Percentiles rank a stretch among this genome's conserved stretches.
These are phyloP conservation scores for Balakata baccata DNA, from an alignment of 345 rosid genomes.

Conservation along the genomic window DNA sequence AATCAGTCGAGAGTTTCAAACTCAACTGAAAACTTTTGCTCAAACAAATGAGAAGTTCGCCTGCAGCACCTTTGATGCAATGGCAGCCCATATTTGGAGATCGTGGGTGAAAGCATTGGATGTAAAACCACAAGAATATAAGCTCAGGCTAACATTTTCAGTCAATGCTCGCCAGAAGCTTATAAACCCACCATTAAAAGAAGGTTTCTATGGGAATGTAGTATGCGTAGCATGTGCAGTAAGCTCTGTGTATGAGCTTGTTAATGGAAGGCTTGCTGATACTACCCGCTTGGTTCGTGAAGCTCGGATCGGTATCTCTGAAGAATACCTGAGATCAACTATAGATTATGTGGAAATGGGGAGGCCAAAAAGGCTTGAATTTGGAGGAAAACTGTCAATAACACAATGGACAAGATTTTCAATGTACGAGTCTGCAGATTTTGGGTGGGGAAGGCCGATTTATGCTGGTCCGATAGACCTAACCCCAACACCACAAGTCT, in stretches of 20 bases:
- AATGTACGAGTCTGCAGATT: conserved; percentile 76
- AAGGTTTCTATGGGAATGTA: conserved; percentile 77
- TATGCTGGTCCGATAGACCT: conserved; percentile 87
- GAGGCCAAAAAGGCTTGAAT: conserved; percentile 75
- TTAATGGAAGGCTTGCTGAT: conserved; percentile 43
- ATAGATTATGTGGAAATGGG: conserved; percentile 62
- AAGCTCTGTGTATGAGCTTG: conserved; percentile 55
- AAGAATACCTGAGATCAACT: conserved; percentile 71
- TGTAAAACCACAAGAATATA: conserved; percentile 60
- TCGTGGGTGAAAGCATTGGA: conserved; percentile 92
- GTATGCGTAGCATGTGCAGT: conserved; percentile 78
- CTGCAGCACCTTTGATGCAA: conserved; percentile 72
- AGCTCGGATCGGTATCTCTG: conserved; percentile 59
- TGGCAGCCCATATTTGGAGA: conserved; percentile 91
- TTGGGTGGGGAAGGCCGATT: conserved; percentile 82
- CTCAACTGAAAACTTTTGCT: conserved; percentile 53
- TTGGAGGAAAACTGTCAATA: conserved; percentile 80
- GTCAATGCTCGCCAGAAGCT: conserved; percentile 75
- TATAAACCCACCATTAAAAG: conserved; percentile 46
- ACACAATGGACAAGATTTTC: conserved; percentile 93
- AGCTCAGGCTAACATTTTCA: conserved; percentile 79
- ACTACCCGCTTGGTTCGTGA: conserved; percentile 57
- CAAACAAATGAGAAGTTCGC: conserved; percentile 34
- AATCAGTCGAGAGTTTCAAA: conserved; percentile 63
- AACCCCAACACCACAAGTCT: conserved; percentile 89